phyloP scores from a whole-genome alignment of 176 grass and related monocot species.

The Zea mays region Zm-B73-REFERENCE-NAM-5.0 NC_050096.1:281586001-281586500 shows the following conservation, averaged over 20 bases:
- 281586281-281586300: neutral
- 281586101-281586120: conserved; percentile 7
- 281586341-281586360: neutral
- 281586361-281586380: neutral
- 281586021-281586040: neutral
- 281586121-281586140: neutral
- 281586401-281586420: conserved; percentile 3
- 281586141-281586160: conserved; percentile 9
- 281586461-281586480: neutral
- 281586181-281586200: neutral
- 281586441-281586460: conserved; percentile 3
- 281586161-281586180: conserved; percentile 5
- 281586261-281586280: neutral
- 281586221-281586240: neutral
- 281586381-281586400: neutral
- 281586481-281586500: conserved; percentile 25
- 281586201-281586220: neutral
- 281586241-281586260: neutral
- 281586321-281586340: conserved; percentile 6
- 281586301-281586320: neutral
- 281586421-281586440: conserved; percentile 17
- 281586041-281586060: neutral
- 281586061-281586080: neutral
- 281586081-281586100: neutral
- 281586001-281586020: neutral